Base-by-base conservation (phyloP, 2,329 filamentous ascomycete genomes). In the Chrysoporthe austroafricana region DNA sequence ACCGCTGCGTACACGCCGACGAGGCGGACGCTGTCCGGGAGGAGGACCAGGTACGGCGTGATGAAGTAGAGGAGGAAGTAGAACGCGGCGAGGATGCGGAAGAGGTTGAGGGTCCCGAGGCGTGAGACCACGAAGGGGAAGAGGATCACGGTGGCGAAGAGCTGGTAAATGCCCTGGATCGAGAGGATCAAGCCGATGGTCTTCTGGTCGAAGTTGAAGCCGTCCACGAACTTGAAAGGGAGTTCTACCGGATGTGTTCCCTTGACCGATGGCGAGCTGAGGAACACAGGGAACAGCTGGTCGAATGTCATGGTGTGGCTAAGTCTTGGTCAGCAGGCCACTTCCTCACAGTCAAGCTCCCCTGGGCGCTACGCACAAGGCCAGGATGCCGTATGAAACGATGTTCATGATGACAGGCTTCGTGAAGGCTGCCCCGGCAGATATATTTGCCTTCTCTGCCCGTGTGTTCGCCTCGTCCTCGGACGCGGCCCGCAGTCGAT, bases 251-350 rank as follows among this genome's bases (percentile, higher is more conserved):
- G 86, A 79, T 75, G 85, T 76, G 74, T 85, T 77, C 81, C 73
- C 18, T 79, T 77, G 1, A 84, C 84, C 11, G 81, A 77, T 18
- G 80, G 79, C 57, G 92, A 92, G 78, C 92, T 95, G 75, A 99
- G 88, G 73, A 99, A 93, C 1, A 97, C 92, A 0, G 96, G 95
- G 73, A 98, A 90, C 61, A 98, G 86, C 75, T 97, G 92, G 79
- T 99, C 96, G 73, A 97, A 96, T 0, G 94, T 96, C 80, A 99
- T 97, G 14, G 95, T 97, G 81, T 98, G 95, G 81, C 94, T 97
- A 74, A 52, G 70, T 43, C 39, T 43, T 8, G 60, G 74, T 76
- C 70, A 79, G 75, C 64, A 50, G 34, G 44, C 14, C 14, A 34
- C 11, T 16, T 43, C 32, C 13, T 7, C 16, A 26, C n/a, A 16